Evolutionary conservation across 192 early-diverging fungal species (phyloP).

Genomic region (Obelidium mucronatum): DNA sequence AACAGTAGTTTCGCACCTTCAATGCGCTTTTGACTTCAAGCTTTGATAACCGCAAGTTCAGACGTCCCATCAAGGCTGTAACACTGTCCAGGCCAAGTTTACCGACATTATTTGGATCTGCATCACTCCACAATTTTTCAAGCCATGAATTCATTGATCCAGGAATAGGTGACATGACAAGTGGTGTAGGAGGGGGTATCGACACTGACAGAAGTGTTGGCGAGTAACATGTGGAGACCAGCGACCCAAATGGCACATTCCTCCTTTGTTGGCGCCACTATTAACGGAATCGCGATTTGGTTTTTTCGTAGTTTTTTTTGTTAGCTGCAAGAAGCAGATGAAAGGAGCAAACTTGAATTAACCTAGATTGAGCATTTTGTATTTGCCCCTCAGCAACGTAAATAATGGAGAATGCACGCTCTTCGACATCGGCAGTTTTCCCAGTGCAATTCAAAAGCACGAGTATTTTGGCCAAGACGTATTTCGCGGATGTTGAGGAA

Average conservation of each 20-base stretch:
- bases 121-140: slow-evolving; percentile 51
- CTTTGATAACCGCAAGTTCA: slow-evolving; percentile 74
- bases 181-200: slow-evolving; percentile 24
- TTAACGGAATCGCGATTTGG: neutral
- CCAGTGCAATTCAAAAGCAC: slow-evolving; percentile 58
- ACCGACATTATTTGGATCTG: slow-evolving; percentile 39
- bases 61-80: slow-evolving; percentile 51
- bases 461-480: slow-evolving; percentile 64
- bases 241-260: slow-evolving; percentile 52
- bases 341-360: neutral
- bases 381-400: slow-evolving; percentile 51
- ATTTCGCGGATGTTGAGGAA: slow-evolving; percentile 59
- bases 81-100: slow-evolving; percentile 56
- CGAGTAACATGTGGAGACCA: slow-evolving; percentile 58
- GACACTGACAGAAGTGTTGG: slow-evolving; percentile 40
- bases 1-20: too few species aligned
- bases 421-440: slow-evolving; percentile 49
- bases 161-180: neutral
- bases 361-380: slow-evolving; percentile 64
- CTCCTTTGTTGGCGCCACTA: slow-evolving; percentile 53
- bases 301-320: too few species aligned
- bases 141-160: slow-evolving; percentile 48
- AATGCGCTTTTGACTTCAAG: slow-evolving; percentile 67
- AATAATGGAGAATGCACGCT: slow-evolving; percentile 59
- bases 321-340: neutral